These are phyloP conservation scores for Rutstroemia sp. DNA, from an alignment of 2,329 filamentous ascomycete species.

Conservation along the genomic window DNA sequence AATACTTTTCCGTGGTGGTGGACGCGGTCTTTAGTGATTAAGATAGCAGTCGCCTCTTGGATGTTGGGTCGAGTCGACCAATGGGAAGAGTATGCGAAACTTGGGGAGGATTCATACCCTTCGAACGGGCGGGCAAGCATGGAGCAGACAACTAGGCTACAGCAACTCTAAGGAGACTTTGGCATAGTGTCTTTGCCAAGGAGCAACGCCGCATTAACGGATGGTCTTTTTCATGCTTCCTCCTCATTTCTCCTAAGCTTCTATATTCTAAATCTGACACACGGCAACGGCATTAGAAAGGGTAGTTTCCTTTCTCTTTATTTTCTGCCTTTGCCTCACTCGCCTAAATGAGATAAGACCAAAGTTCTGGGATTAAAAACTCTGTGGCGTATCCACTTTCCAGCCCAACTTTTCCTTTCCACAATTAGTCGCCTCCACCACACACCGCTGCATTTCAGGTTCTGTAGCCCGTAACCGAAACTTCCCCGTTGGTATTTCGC, in stretches of 20 bases:
- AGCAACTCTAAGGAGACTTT: slow-evolving; percentile 1
- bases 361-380: neutral
- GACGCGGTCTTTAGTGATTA: neutral
- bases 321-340: slow-evolving; percentile 1
- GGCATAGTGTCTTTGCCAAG: slow-evolving; percentile 2
- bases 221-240: neutral
- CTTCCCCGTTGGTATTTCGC: neutral
- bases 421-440: slow-evolving; percentile 8
- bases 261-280: slow-evolving; percentile 9
- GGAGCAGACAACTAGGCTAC: slow-evolving; percentile 1
- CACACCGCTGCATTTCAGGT: slow-evolving; percentile 5
- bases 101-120: too few species aligned
- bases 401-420: neutral
- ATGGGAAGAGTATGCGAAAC: neutral
- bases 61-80: slow-evolving; percentile 2
- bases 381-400: slow-evolving; percentile 6
- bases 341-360: slow-evolving; percentile 1
- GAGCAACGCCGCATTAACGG: slow-evolving; percentile 3
- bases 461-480: neutral
- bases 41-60: neutral
- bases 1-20: neutral
- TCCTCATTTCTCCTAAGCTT: slow-evolving; percentile 1
- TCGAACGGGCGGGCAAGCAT: too few species aligned
- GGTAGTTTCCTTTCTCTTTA: neutral
- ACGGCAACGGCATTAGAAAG: neutral